Conservation (phyloP, 129 eudicot species). For the Ambrosia trifida region DNA sequence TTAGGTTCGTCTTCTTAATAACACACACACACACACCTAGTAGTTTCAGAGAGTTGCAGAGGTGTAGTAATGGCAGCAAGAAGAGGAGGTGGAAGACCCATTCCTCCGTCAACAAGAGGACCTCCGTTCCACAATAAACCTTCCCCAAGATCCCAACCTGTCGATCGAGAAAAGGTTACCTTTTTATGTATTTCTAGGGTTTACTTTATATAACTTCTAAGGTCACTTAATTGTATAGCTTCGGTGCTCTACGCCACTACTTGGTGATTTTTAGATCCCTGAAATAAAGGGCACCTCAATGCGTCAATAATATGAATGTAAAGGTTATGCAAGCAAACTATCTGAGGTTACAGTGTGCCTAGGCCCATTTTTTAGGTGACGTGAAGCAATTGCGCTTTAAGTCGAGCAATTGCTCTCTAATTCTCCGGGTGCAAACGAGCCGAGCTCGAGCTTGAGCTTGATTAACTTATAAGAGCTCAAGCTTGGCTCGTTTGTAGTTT, state of each 20-base stretch:
- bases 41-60: not conserved
- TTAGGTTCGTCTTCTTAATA: not conserved
- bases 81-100: slow-evolving; percentile 59
- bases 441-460: too few relatives aligned
- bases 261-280: not conserved
- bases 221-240: not conserved
- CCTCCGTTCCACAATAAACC: slow-evolving; percentile 51
- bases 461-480: too few relatives aligned
- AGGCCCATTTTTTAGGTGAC: too few relatives aligned
- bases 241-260: too few relatives aligned
- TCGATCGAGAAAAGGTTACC: slow-evolving; percentile 93
- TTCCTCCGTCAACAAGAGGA: slow-evolving; percentile 52
- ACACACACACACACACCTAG: not conserved
- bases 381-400: too few relatives aligned
- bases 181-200: too few relatives aligned
- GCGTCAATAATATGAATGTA: not conserved
- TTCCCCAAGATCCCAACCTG: slow-evolving; percentile 54
- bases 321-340: not conserved
- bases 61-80: slow-evolving; percentile 46
- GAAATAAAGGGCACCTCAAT: not conserved
- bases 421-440: too few relatives aligned
- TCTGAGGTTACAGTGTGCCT: not conserved
- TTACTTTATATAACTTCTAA: too few relatives aligned
- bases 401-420: too few relatives aligned
- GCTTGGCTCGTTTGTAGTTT: too few relatives aligned